Evolutionary conservation across 192 early-diverging fungal species (phyloP), one percentile per base, ranked within the genome.

Genomic region (Geranomyces michiganensis): DNA sequence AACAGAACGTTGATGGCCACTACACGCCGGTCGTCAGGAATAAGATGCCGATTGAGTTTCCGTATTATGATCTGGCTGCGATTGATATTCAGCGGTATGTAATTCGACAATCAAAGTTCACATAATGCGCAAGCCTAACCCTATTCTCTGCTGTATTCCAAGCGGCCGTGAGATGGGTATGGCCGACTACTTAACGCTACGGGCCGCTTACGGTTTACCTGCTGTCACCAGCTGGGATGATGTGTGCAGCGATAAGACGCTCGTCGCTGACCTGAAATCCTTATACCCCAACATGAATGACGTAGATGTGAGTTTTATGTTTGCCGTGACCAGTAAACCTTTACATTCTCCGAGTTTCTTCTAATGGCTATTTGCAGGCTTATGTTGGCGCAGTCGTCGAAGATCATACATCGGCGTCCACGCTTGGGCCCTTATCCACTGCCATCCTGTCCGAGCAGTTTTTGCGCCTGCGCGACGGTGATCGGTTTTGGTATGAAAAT

Each of bases 401-500:
- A 32, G 17, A 27, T 19, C 58, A 60, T 29, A 8, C 17, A 17
- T 7, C 17, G 17, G 58, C 21, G 44, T 60, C 66, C n/a, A 62
- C 59, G 27, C 62, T 81, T 30, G 76, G 81, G 6, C 81, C 81
- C 4, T 51, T 82, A 19, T 62, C 74, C 32, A 46, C 62, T 12
- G 58, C 49, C 8, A 70, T 74, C 22, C 70, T 81, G 19, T 47
- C 33, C n/a, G 75, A 78, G 33, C 82, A 88, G 60, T 84, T 88
- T 62, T 32, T 65, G 9, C 71, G 72, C 13, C 17, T 88, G 15
- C 60, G 85, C 15, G 85, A 79, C 56, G 77, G 77, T 6, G 85
- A 86, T 60, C 58, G 78, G 43, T 85, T 74, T 56, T 86, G 85
- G 85, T 86, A 84, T 65, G 79, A 86, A 67, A 76, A 73, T 27